Evolutionary conservation across 108 stramenopile species (phyloP).

Genomic region (Fragilaria radians): DNA sequence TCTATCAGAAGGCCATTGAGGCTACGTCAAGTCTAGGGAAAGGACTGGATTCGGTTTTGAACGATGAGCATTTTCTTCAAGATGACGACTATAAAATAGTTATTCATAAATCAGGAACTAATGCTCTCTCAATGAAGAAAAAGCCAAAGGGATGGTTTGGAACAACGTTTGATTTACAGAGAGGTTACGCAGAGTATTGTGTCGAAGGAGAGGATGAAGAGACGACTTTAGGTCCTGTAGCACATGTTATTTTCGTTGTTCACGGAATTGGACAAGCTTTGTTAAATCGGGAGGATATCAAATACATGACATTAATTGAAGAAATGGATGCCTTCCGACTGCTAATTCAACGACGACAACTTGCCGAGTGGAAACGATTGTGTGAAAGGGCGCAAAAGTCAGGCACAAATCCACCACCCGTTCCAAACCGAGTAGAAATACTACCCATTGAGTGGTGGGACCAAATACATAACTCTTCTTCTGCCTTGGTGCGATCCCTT

Average conservation of each 20-base stretch:
- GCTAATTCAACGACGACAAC: slow-evolving; percentile 47
- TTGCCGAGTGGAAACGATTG: slow-evolving; percentile 53
- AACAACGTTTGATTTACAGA: slow-evolving; percentile 45
- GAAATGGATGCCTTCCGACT: slow-evolving; percentile 36
- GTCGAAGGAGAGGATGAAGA: slow-evolving; percentile 81
- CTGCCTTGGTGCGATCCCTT: slow-evolving; percentile 56
- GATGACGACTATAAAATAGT: slow-evolving; percentile 35
- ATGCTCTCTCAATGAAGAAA: slow-evolving; percentile 23
- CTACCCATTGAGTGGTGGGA: slow-evolving; percentile 84
- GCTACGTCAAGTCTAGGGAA: slow-evolving; percentile 41
- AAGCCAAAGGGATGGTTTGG: slow-evolving; percentile 41
- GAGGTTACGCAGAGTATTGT: slow-evolving; percentile 59
- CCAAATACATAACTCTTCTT: slow-evolving; percentile 53
- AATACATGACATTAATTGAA: slow-evolving; percentile 36
- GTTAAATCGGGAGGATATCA: slow-evolving; percentile 50
- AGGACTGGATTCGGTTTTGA: slow-evolving; percentile 46
- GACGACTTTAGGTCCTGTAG: slow-evolving; percentile 47
- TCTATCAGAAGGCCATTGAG: slow-evolving; percentile 59
- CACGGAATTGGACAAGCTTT: slow-evolving; percentile 89
- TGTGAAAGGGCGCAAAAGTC: slow-evolving; percentile 47
- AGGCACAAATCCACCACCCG: slow-evolving; percentile 21
- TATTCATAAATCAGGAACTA: slow-evolving; percentile 25
- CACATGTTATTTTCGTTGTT: slow-evolving; percentile 78
- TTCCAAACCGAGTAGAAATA: slow-evolving; percentile 75
- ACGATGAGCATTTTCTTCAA: slow-evolving; percentile 42